These are phyloP conservation scores for Lanmaoa rubissima DNA, from an alignment of 768 basidiomycete genomes.

Conservation along the genomic window DNA sequence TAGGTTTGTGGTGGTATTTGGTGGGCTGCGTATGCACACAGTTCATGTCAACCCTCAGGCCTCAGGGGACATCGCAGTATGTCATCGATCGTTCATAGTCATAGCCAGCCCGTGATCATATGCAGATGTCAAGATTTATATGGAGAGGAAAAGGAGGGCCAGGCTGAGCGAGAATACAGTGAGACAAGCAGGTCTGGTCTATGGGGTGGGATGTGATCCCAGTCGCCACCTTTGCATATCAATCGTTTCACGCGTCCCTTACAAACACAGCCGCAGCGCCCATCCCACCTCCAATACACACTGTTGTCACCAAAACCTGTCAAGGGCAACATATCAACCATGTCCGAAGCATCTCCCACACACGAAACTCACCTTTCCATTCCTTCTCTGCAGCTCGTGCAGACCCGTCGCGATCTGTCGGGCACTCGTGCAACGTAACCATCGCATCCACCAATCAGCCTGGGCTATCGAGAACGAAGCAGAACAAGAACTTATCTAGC, in stretches of 20 bases:
- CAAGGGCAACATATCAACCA: background rate
- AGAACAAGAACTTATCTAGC: conserved; percentile 55
- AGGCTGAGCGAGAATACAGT: background rate
- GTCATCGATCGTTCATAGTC: no score
- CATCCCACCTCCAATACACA: conserved; percentile 92
- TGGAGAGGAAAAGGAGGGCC: background rate
- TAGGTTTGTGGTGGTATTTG: no score
- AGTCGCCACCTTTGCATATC: background rate
- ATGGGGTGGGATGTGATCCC: no score
- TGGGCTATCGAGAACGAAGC: background rate
- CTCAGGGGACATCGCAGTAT: no score
- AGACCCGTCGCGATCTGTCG: conserved; percentile 85
- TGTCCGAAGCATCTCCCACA: background rate
- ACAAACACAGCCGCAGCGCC: conserved; percentile 81
- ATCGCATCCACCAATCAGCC: conserved; percentile 15
- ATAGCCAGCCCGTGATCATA: background rate
- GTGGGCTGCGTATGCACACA: background rate
- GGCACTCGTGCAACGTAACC: conserved; percentile 74
- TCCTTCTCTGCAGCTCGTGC: conserved; percentile 64
- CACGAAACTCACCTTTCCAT: conserved; percentile 52
- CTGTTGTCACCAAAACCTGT: conserved; percentile 79
- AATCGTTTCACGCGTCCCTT: conserved; percentile 38
- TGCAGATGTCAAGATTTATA: background rate
- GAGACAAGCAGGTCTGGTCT: no score
- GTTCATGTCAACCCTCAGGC: background rate